phyloP scores from a whole-genome alignment of 2,329 filamentous ascomycete species.

The Davidsoniella eucalypti region DNA sequence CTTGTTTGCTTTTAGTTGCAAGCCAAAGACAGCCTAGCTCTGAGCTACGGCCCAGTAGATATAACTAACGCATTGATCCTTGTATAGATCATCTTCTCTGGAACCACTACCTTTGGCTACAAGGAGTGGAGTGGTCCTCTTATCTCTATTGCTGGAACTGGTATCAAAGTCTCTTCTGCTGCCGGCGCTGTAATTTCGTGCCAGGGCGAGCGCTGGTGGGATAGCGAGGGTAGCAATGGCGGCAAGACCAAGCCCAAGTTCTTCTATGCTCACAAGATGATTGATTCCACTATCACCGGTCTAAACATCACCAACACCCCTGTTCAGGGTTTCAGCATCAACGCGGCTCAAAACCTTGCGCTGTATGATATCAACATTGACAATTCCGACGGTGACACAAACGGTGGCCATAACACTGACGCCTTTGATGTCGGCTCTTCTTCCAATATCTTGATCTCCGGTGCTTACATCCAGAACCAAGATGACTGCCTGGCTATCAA shows the following conservation, averaged over 20 bases:
- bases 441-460: slow-evolving; percentile 31
- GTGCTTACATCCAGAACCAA: slow-evolving; percentile 40
- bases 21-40: neutral
- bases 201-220: slow-evolving; percentile 43
- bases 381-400: slow-evolving; percentile 23
- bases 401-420: slow-evolving; percentile 36
- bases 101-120: slow-evolving; percentile 51
- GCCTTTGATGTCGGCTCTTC: slow-evolving; percentile 39
- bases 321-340: slow-evolving; percentile 27
- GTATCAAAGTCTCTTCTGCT: slow-evolving; percentile 36
- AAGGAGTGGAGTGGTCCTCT: slow-evolving; percentile 49
- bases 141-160: slow-evolving; percentile 40
- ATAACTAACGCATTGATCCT: slow-evolving; percentile 15
- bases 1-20: neutral
- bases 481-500: slow-evolving; percentile 45
- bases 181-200: slow-evolving; percentile 36
- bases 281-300: slow-evolving; percentile 22
- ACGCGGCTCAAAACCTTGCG: slow-evolving; percentile 20
- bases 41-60: neutral
- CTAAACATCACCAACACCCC: slow-evolving; percentile 27
- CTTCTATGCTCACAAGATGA: slow-evolving; percentile 31
- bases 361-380: slow-evolving; percentile 23
- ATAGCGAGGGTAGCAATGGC: slow-evolving; percentile 40
- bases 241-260: slow-evolving; percentile 48
- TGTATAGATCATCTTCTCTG: slow-evolving; percentile 38